A percentile compares a stretch with the other conserved stretches of the same genome.
Conservation (phyloP, 2,329 filamentous ascomycete genomes). For the Dactylellina leptospora region DNA sequence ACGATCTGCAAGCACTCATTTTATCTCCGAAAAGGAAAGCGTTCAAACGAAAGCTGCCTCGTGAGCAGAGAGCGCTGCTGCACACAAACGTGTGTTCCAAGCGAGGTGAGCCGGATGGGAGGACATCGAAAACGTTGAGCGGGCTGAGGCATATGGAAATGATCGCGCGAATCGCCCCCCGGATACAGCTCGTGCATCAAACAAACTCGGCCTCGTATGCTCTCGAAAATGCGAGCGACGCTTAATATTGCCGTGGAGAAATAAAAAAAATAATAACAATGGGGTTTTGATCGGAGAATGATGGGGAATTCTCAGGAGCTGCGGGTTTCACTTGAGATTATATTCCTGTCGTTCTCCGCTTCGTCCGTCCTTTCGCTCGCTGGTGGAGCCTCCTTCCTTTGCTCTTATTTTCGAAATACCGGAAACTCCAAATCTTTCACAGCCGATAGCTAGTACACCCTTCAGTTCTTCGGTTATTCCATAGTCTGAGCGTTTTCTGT, state of each 20-base stretch:
- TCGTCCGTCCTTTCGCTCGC: too few relatives aligned
- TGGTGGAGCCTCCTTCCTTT: too few relatives aligned
- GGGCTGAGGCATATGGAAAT: slow-evolving; percentile 15
- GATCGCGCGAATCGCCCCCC: slow-evolving; percentile 40
- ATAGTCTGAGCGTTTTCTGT: too few relatives aligned
- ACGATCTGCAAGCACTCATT: slow-evolving; percentile 44
- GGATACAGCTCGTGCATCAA: slow-evolving; percentile 15
- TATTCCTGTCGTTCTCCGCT: too few relatives aligned
- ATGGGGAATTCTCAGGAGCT: too few relatives aligned
- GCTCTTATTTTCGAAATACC: too few relatives aligned
- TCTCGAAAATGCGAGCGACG: too few relatives aligned
- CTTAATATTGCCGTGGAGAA: too few relatives aligned
- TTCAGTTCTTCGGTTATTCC: too few relatives aligned
- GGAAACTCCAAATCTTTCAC: too few relatives aligned
- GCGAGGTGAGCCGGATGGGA: slow-evolving; percentile 19
- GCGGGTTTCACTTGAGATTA: too few relatives aligned
- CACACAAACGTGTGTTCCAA: slow-evolving; percentile 19
- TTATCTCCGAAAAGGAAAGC: slow-evolving; percentile 52
- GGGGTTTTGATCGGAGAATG: neutral
- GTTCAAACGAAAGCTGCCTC: slow-evolving; percentile 41
- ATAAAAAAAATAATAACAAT: neutral
- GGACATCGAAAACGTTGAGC: slow-evolving; percentile 32
- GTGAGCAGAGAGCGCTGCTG: slow-evolving; percentile 6
- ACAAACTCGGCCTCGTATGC: slow-evolving; percentile 8
- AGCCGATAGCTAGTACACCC: too few relatives aligned